phyloP scores from a whole-genome alignment of 2,329 filamentous ascomycete species.

The Immersiporthe knoxdaviesiana region DNA sequence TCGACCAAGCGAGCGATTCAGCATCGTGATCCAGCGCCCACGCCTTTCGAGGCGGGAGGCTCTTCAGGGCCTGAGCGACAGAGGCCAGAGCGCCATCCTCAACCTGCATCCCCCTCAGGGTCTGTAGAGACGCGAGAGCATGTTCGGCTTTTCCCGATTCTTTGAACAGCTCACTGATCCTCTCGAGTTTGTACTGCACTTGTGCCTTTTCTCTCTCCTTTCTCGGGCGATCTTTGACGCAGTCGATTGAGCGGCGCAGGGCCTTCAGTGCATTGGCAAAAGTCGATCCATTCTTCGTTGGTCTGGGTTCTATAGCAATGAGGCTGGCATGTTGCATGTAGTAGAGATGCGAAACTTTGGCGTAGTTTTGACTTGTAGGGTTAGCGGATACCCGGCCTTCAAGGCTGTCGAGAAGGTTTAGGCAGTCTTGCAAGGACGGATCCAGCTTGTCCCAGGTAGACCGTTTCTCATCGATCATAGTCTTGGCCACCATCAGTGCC shows the following conservation, averaged over 20 bases:
- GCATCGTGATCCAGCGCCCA: conserved; percentile 58
- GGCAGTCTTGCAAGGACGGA: conserved; percentile 59
- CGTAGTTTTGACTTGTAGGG: conserved; percentile 51
- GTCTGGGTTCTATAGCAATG: conserved; percentile 47
- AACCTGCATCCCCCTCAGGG: conserved; percentile 65
- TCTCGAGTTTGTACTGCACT: conserved; percentile 66
- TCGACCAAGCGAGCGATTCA: conserved; percentile 58
- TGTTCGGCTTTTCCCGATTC: conserved; percentile 57
- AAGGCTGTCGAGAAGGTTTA: conserved; percentile 57
- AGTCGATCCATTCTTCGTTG: conserved; percentile 36
- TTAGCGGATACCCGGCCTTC: conserved; percentile 43
- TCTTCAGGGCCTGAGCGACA: conserved; percentile 55
- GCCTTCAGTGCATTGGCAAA: conserved; percentile 51
- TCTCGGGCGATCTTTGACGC: conserved; percentile 57
- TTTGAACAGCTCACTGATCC: conserved; percentile 65
- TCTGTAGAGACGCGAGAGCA: conserved; percentile 59
- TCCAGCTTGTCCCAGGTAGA: conserved; percentile 61
- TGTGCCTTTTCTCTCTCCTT: conserved; percentile 63
- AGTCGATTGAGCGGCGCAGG: conserved; percentile 66
- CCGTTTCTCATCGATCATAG: conserved; percentile 50
- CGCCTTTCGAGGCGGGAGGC: conserved; percentile 52
- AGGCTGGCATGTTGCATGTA: conserved; percentile 58
- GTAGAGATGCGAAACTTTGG: conserved; percentile 74
- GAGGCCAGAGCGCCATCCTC: conserved; percentile 59
- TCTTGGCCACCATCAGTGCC: conserved; percentile 59